Percentiles rank a stretch among this genome's conserved stretches.
Conservation (phyloP, 495 filamentous ascomycete species). For the Symbiotaphrina buchneri region DNA sequence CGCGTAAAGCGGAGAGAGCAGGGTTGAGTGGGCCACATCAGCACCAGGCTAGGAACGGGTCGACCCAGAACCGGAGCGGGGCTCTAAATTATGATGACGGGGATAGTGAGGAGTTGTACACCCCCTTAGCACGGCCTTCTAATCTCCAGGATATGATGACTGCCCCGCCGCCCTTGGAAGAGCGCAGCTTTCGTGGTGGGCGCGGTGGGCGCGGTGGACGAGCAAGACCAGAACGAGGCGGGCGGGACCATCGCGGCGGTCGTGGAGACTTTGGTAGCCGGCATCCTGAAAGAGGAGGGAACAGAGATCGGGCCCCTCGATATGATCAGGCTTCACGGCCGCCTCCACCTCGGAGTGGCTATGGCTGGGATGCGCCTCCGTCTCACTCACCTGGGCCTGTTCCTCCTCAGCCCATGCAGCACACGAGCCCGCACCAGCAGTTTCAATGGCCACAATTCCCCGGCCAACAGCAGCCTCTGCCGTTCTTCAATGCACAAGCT, state of each 20-base stretch:
- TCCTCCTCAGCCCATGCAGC: background rate
- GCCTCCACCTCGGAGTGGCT: background rate
- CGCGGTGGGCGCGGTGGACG: conserved; percentile 3
- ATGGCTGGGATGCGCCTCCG: background rate
- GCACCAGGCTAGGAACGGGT: conserved; percentile 11
- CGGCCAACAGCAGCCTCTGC: too few species aligned
- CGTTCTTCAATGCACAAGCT: too few species aligned
- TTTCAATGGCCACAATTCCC: background rate
- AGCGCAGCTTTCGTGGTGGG: conserved; percentile 8
- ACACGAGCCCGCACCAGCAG: background rate
- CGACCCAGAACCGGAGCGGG: conserved; percentile 10
- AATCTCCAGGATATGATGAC: conserved; percentile 31
- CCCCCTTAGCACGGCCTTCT: conserved; percentile 39
- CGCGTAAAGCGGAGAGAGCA: conserved; percentile 10
- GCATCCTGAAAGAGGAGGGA: background rate
- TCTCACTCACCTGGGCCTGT: background rate
- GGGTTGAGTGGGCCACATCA: conserved; percentile 10
- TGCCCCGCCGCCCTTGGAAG: conserved; percentile 22
- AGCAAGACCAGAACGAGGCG: background rate
- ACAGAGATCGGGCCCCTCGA: background rate
- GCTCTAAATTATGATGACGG: conserved; percentile 30
- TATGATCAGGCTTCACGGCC: background rate
- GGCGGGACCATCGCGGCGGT: conserved; percentile 2
- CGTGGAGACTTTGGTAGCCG: background rate
- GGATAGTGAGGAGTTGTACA: conserved; percentile 35